These are phyloP conservation scores for Theobroma grandiflorum DNA, from an alignment of 441 rosid species.

Conservation along the genomic window DNA sequence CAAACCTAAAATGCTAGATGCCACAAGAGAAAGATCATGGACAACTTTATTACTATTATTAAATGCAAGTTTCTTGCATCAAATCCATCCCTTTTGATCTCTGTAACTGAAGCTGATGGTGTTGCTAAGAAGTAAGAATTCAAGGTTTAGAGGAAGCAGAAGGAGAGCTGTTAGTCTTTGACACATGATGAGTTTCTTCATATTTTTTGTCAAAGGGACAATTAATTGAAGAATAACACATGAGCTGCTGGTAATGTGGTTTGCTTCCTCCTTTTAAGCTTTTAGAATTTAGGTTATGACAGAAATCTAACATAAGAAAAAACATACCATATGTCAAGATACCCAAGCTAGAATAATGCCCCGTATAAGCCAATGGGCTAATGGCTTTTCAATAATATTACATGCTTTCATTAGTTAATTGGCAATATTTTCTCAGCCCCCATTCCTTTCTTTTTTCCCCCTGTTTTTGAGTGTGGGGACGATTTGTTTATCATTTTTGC, in stretches of 20 bases:
- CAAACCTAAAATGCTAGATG: constrained; percentile 2
- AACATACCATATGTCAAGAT: no score
- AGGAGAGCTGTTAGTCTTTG: background rate
- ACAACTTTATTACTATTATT: background rate
- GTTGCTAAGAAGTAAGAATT: background rate
- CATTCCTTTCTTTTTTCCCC: no score
- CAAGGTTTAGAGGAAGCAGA: background rate
- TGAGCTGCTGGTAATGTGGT: background rate
- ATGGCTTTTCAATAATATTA: no score
- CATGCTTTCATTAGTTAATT: no score
- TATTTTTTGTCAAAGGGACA: background rate
- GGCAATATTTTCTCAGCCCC: no score
- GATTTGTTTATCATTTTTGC: no score
- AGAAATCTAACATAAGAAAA: background rate
- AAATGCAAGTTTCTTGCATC: background rate
- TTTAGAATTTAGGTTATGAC: background rate
- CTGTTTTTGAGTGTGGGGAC: no score
- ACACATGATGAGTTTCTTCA: background rate
- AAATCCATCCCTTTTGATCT: background rate
- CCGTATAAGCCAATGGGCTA: no score
- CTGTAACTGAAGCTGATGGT: background rate
- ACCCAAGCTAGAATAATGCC: no score
- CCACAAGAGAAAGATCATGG: constrained; percentile 9
- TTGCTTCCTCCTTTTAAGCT: background rate
- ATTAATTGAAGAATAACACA: background rate